phyloP scores from a whole-genome alignment of 1,284 basidiomycete genomes.

The Hypsizygus ulmarius region DNA sequence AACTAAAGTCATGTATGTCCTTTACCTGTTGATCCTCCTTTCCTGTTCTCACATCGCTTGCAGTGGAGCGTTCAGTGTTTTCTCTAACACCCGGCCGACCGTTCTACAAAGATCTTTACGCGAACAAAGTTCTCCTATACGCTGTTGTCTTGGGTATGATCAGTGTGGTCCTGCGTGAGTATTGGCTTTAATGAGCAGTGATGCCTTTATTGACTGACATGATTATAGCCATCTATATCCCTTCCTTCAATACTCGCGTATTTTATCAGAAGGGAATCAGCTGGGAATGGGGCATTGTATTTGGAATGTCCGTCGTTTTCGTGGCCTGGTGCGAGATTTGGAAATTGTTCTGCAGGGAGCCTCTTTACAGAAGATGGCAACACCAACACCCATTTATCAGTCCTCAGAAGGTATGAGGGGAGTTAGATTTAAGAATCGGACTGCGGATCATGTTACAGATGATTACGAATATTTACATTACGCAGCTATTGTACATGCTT shows the following conservation, averaged over 20 bases:
- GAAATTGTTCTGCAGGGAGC: slow-evolving; percentile 30
- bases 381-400: neutral
- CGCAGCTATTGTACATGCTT: no score
- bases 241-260: slow-evolving; percentile 39
- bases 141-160: slow-evolving; percentile 46
- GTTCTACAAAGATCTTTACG: slow-evolving; percentile 48
- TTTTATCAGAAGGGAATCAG: slow-evolving; percentile 42
- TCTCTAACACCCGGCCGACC: slow-evolving; percentile 34
- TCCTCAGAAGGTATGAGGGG: no score
- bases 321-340: slow-evolving; percentile 35
- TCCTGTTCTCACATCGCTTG: neutral
- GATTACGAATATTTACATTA: no score
- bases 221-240: slow-evolving; percentile 45
- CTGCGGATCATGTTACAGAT: no score
- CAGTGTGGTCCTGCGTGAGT: slow-evolving; percentile 44
- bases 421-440: no score
- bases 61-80: slow-evolving; percentile 38
- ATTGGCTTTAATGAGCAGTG: neutral
- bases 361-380: slow-evolving; percentile 27
- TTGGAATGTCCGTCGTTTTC: slow-evolving; percentile 37
- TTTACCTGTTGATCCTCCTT: neutral
- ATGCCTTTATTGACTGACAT: neutral
- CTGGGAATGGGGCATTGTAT: slow-evolving; percentile 45
- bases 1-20: slow-evolving; percentile 37
- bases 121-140: slow-evolving; percentile 55